Conservation (phyloP, 2,329 filamentous ascomycete species). For the Ophiostoma ulmi region DNA sequence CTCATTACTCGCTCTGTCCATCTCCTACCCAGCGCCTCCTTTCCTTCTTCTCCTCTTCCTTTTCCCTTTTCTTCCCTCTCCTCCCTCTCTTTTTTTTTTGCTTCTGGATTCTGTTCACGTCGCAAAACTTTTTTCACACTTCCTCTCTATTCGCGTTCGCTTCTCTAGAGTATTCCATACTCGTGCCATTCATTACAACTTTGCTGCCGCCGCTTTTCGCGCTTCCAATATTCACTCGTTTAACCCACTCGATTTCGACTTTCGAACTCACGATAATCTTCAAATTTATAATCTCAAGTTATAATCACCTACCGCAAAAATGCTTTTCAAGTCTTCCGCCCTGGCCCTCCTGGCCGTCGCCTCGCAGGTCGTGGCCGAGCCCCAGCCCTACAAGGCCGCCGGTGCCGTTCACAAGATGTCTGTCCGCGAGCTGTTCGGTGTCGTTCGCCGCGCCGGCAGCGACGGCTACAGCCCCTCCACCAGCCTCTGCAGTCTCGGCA, state of each 20-base stretch:
- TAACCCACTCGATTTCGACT: constrained; percentile 4
- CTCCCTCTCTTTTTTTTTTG: constrained; percentile 9
- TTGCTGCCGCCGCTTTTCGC: neutral
- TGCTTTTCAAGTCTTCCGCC: constrained; percentile 41
- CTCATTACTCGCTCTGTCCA: neutral
- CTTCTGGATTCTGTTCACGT: constrained; percentile 9
- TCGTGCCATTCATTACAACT: constrained; percentile 12
- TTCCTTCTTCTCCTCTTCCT: neutral
- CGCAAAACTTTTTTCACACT: neutral
- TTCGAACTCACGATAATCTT: neutral
- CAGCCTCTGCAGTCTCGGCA: constrained; percentile 45
- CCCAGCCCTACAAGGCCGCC: constrained; percentile 35
- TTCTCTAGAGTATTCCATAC: constrained; percentile 9
- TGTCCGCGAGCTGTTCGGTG: constrained; percentile 37
- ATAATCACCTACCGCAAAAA: constrained; percentile 29
- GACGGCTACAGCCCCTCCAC: constrained; percentile 48
- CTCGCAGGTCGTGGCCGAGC: constrained; percentile 34
- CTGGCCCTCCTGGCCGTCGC: constrained; percentile 43
- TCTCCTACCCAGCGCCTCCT: constrained; percentile 1
- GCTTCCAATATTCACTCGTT: neutral
- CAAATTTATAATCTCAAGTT: neutral
- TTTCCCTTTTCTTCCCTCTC: constrained; percentile 12
- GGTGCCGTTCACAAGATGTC: constrained; percentile 35
- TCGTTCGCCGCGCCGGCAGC: constrained; percentile 40
- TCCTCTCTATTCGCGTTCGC: neutral